Percentiles rank a stretch among this genome's conserved stretches.
These are phyloP conservation scores for Ganoderma lingzhi DNA, from an alignment of 1,284 basidiomycete species.

Conservation along the genomic window DNA sequence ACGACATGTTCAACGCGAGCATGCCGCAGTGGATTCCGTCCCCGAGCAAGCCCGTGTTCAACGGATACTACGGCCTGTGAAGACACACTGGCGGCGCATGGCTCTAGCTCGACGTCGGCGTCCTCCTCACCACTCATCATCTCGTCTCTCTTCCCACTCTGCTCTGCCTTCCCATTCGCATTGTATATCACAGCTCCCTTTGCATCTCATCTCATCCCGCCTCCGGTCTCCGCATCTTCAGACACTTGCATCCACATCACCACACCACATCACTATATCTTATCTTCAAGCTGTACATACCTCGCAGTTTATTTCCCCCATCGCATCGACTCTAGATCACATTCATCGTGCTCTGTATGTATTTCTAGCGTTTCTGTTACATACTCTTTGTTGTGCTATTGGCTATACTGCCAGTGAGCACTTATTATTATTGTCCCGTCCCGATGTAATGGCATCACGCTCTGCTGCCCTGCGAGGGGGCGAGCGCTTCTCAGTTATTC, in stretches of 20 bases:
- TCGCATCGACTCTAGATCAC: no score
- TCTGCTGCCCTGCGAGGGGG: background rate
- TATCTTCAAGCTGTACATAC: constrained; percentile 1
- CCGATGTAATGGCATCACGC: background rate
- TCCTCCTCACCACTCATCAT: no score
- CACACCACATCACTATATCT: background rate
- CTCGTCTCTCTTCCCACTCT: background rate
- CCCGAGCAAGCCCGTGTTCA: background rate
- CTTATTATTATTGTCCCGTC: background rate
- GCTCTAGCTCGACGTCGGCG: no score
- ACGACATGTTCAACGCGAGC: background rate
- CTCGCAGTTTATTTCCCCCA: background rate
- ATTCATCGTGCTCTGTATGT: no score
- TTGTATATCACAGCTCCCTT: background rate
- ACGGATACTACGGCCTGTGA: background rate
- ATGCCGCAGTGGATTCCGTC: background rate
- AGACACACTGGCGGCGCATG: background rate
- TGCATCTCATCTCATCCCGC: background rate
- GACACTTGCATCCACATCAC: background rate
- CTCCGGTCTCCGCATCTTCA: background rate
- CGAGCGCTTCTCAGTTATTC: background rate
- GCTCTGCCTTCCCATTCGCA: background rate
- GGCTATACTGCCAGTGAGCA: no score
- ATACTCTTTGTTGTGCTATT: no score
- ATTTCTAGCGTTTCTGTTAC: no score